These are phyloP conservation scores for Omphalotus olearius DNA, from an alignment of 1,284 basidiomycete species.

Conservation along the genomic window DNA sequence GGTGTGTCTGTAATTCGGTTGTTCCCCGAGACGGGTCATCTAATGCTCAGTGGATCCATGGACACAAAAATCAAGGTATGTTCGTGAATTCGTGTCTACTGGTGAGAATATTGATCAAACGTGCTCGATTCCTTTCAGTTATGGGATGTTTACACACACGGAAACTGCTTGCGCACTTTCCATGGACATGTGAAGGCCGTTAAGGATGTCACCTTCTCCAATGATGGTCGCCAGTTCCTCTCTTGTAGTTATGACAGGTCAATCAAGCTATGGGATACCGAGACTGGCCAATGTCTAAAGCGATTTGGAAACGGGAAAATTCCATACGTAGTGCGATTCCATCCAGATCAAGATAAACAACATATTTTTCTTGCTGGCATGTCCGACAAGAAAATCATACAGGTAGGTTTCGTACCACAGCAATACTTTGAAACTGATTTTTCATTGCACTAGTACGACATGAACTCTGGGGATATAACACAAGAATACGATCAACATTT, in stretches of 20 bases:
- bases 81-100: neutral
- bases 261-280: slow-evolving; percentile 99
- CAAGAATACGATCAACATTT: slow-evolving; percentile 99
- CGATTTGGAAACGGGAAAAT: slow-evolving; percentile 97
- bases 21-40: slow-evolving; percentile 91
- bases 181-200: slow-evolving; percentile 97
- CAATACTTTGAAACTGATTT: neutral
- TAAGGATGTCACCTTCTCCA: slow-evolving; percentile 94
- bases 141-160: slow-evolving; percentile 98
- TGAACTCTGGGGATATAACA: slow-evolving; percentile 87
- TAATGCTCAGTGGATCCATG: slow-evolving; percentile 93
- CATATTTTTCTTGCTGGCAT: slow-evolving; percentile 97
- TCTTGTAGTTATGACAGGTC: slow-evolving; percentile 94
- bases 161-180: slow-evolving; percentile 95
- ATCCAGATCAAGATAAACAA: slow-evolving; percentile 95
- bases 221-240: slow-evolving; percentile 86
- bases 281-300: slow-evolving; percentile 94
- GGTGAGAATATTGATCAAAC: slow-evolving; percentile 7
- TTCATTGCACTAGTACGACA: slow-evolving; percentile 72
- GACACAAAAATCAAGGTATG: slow-evolving; percentile 97
- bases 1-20: slow-evolving; percentile 91
- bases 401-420: slow-evolving; percentile 48
- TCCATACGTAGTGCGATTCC: slow-evolving; percentile 91
- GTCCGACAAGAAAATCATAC: slow-evolving; percentile 99
- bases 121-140: slow-evolving; percentile 47